These are phyloP conservation scores for Starmerella cellae DNA, from an alignment of 805 yeast genomes.

Conservation along the genomic window DNA sequence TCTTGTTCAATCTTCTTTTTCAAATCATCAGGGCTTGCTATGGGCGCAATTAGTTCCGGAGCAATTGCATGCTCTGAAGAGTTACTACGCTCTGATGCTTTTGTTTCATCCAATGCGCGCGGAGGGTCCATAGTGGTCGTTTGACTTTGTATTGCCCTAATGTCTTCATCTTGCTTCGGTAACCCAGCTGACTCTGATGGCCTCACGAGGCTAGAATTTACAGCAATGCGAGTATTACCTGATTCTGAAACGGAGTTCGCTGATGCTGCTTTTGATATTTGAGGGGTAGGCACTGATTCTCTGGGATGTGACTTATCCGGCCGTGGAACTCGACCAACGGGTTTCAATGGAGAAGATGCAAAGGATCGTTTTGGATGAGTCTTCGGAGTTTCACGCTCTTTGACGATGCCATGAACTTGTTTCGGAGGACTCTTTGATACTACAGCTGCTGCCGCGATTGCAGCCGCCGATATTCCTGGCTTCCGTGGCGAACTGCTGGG, in stretches of 20 bases:
- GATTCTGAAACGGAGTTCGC: too few relatives aligned
- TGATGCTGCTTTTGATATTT: too few relatives aligned
- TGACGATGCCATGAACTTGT: not conserved
- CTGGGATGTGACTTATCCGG: too few relatives aligned
- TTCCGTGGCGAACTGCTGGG: too few relatives aligned
- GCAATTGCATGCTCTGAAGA: not conserved
- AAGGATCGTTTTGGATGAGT: not conserved
- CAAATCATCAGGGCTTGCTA: not conserved
- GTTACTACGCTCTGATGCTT: not conserved
- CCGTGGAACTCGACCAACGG: too few relatives aligned
- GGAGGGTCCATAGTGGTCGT: not conserved
- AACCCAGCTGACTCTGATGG: too few relatives aligned
- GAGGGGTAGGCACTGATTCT: not conserved
- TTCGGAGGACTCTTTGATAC: not conserved
- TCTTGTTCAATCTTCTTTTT: slow-evolving; percentile 7
- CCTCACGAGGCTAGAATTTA: too few relatives aligned
- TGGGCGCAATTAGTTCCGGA: not conserved
- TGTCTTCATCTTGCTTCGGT: not conserved
- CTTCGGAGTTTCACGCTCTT: not conserved
- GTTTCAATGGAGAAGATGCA: not conserved
- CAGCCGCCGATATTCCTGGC: slow-evolving; percentile 9
- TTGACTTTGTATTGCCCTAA: not conserved
- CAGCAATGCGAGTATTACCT: not conserved
- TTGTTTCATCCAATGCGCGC: not conserved
- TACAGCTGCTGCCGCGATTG: slow-evolving; percentile 10